A percentile compares a stretch with the other conserved stretches of the same genome.
These are phyloP conservation scores for Solanum gandarillasii DNA, from an alignment of 257 asterid genomes.

Conservation along the genomic window DNA sequence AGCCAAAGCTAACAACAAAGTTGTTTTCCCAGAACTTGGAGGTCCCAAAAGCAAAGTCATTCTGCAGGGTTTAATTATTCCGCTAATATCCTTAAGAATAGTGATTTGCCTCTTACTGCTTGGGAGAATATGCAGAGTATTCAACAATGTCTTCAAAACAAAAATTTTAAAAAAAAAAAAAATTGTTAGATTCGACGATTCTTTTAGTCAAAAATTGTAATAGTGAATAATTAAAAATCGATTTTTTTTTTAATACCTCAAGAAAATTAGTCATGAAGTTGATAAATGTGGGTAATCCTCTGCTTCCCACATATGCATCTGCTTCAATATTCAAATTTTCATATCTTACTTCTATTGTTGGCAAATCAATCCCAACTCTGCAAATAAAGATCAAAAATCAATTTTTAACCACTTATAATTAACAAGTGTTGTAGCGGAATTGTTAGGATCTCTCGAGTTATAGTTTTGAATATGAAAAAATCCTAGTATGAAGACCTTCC, in stretches of 20 bases:
- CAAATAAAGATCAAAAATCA: background rate
- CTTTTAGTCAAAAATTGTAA: background rate
- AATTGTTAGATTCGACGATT: background rate
- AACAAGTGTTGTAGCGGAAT: background rate
- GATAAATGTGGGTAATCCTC: conserved; percentile 42
- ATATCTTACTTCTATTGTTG: conserved; percentile 61
- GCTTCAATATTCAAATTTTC: conserved; percentile 55
- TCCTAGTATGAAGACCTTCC: background rate
- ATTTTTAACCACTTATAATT: background rate
- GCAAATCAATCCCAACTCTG: conserved; percentile 64
- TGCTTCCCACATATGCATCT: conserved; percentile 38
- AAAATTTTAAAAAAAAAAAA: background rate
- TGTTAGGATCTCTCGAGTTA: background rate
- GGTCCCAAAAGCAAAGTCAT: conserved; percentile 72
- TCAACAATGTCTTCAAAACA: conserved; percentile 3
- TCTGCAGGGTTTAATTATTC: conserved; percentile 54
- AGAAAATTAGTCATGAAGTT: conserved; percentile 35
- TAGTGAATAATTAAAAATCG: too few relatives aligned
- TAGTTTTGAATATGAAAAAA: background rate
- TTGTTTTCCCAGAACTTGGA: conserved; percentile 70
- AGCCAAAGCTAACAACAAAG: conserved; percentile 53
- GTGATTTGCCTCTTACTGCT: conserved; percentile 33
- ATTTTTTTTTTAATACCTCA: conserved; percentile 30
- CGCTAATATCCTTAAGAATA: conserved; percentile 50
- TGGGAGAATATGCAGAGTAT: conserved; percentile 27